Evolutionary conservation across 192 early-diverging fungal genomes (phyloP).

Genomic region (Umbelopsis vinacea): DNA sequence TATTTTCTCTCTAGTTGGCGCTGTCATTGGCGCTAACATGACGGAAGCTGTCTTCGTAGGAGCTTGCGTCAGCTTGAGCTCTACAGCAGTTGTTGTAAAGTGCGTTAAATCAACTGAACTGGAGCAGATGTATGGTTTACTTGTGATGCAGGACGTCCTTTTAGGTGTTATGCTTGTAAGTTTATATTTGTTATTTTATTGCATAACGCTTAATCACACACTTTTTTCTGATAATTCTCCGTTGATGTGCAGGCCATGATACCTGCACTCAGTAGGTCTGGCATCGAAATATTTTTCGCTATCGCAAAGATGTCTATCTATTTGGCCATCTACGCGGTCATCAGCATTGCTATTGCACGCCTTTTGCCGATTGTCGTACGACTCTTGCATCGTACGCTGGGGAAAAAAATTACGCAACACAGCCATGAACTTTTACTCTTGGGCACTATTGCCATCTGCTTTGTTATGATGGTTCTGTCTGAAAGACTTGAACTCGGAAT

Average conservation of each 20-base stretch:
- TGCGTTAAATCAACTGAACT: constrained; percentile 47
- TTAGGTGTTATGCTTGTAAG: constrained; percentile 60
- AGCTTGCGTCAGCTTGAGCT: constrained; percentile 51
- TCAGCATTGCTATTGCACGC: constrained; percentile 38
- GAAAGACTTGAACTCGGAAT: constrained; percentile 50
- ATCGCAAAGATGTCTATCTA: constrained; percentile 32
- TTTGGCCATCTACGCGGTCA: constrained; percentile 45
- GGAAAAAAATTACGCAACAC: constrained; percentile 18
- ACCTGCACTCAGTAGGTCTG: constrained; percentile 46
- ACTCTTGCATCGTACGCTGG: constrained; percentile 18
- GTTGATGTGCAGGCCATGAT: constrained; percentile 37
- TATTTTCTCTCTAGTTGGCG: constrained; percentile 42
- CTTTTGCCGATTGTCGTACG: constrained; percentile 16
- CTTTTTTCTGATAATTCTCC: neutral
- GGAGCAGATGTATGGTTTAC: constrained; percentile 55
- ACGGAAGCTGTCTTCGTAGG: constrained; percentile 58
- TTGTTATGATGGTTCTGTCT: constrained; percentile 49
- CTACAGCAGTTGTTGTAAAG: constrained; percentile 57
- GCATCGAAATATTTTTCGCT: constrained; percentile 42
- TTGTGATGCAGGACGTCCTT: constrained; percentile 63
- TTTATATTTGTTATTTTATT: constrained; percentile 29
- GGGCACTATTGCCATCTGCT: constrained; percentile 49
- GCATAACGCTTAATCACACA: neutral
- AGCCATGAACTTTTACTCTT: constrained; percentile 52
- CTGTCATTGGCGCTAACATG: constrained; percentile 32